Percentiles rank a stretch among this genome's conserved stretches.
These are phyloP conservation scores for Penicillium ochrochloron DNA, from an alignment of 495 filamentous ascomycete species.

Conservation along the genomic window DNA sequence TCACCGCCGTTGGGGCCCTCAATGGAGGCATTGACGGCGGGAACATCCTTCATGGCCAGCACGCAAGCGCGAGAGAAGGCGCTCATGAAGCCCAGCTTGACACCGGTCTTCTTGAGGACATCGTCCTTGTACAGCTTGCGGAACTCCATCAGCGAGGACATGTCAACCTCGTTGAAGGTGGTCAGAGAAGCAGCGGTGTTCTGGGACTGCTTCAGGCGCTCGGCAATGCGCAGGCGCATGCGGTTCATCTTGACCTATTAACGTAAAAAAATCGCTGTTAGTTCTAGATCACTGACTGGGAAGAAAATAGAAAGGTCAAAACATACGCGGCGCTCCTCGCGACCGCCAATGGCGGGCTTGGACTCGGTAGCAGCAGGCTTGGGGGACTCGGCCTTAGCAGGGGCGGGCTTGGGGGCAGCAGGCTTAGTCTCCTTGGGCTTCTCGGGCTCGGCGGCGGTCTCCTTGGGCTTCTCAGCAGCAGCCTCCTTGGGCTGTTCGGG, in stretches of 20 bases:
- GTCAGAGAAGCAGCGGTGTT: slow-evolving; percentile 97
- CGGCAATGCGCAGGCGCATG: slow-evolving; percentile 95
- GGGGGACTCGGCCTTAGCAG: slow-evolving; percentile 40
- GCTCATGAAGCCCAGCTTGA: slow-evolving; percentile 99
- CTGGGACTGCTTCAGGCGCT: slow-evolving; percentile 98
- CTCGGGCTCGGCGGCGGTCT: slow-evolving; percentile 41
- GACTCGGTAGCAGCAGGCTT: slow-evolving; percentile 31
- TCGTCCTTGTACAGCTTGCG: slow-evolving; percentile 97
- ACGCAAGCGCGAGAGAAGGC: slow-evolving; percentile 92
- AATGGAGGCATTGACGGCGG: slow-evolving; percentile 96
- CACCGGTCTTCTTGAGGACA: slow-evolving; percentile 90
- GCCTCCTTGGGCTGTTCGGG: slow-evolving; percentile 45
- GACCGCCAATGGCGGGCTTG: slow-evolving; percentile 62
- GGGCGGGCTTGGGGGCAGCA: slow-evolving; percentile 41
- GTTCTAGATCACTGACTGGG: not conserved
- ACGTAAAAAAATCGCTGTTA: slow-evolving; percentile 4
- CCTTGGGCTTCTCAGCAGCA: slow-evolving; percentile 45
- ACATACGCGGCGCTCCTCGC: slow-evolving; percentile 88
- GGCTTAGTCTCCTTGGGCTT: slow-evolving; percentile 49
- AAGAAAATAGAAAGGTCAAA: not conserved
- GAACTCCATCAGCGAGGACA: slow-evolving; percentile 97
- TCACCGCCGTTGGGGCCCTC: slow-evolving; percentile 94
- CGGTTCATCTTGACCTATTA: slow-evolving; percentile 97
- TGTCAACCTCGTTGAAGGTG: slow-evolving; percentile 99
- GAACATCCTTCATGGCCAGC: slow-evolving; percentile 91